These are phyloP conservation scores for Astrothelium macrocarpum DNA, from an alignment of 495 filamentous ascomycete species.

Conservation along the genomic window DNA sequence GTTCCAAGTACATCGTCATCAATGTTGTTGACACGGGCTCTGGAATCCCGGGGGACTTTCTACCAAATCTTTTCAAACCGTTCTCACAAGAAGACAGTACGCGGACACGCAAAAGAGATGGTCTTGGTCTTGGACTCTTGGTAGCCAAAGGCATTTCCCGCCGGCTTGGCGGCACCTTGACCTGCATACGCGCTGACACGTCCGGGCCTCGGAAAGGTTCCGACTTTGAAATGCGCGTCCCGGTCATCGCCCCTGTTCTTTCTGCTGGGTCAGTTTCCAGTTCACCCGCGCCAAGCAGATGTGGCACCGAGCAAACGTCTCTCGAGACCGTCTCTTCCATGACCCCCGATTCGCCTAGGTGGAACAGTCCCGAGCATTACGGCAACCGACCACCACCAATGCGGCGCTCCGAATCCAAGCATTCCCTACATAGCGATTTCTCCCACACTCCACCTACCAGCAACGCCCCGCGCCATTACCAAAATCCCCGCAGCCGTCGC, in stretches of 20 bases:
- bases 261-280: not conserved
- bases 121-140: conserved; percentile 62
- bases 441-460: not conserved
- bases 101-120: conserved; percentile 61
- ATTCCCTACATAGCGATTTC: not conserved
- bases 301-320: not conserved
- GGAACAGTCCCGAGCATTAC: not conserved
- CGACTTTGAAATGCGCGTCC: conserved; percentile 67
- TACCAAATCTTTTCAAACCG: conserved; percentile 64
- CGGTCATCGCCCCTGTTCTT: conserved; percentile 41
- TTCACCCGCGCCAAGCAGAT: not conserved
- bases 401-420: not conserved
- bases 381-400: not conserved
- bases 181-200: conserved; percentile 58
- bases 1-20: conserved; percentile 48
- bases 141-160: conserved; percentile 68
- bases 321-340: not conserved
- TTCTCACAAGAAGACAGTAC: conserved; percentile 67
- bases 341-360: not conserved
- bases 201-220: conserved; percentile 57
- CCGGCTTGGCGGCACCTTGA: conserved; percentile 65
- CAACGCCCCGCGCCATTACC: not conserved
- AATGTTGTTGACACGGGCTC: conserved; percentile 60
- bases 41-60: conserved; percentile 60
- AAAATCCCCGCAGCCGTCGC: not conserved